Evolutionary conservation across 768 basidiomycete species (phyloP), one percentile per base, ranked within the genome.

Genomic region (Lactarius sanguifluus): DNA sequence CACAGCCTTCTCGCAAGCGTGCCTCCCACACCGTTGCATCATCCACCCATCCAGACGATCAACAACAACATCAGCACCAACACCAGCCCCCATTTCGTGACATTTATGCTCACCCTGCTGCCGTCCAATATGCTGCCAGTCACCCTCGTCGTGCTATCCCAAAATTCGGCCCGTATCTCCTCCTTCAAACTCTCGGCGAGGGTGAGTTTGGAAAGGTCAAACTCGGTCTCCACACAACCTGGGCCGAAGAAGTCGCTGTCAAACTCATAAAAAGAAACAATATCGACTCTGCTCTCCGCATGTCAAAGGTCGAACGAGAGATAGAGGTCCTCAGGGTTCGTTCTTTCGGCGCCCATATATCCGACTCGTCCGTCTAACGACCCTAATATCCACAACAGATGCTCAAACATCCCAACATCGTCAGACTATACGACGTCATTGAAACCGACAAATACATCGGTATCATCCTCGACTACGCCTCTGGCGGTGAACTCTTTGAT

Each of bases 401-500:
- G 63, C 84, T 99, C 67, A 94, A 94, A 75, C 97, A 99, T 71
- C 97, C 97, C 0, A 98, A 98, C 76, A 98, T 99, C 77, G 97
- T 98, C 41, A 89, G 95, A 12, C 81, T 98, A 55, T 98, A 96
- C 84, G 97, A 99, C 75, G 96, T 98, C 25, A 97, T 99, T 71
- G 96, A 98, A 77, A 98, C 97, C 1, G 97, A 98, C 82, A 98
- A 97, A 78, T 98, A 98, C 79, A 98, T 99, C 72, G 97, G 97
- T 43, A 99, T 99, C 75, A 96, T 99, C 71, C 86, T 99, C 68
- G 97, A 98, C 76, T 98, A 96, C 73, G 97, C 97, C 41, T 95
- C 94, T 1, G 97, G 97, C 61, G 97, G 97, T 64, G 97, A 99
- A 76, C 87, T 99, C 25, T 98, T 99, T 77, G 97, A 99, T 78